These are phyloP conservation scores for Apiotrichum veenhuisii DNA, from an alignment of 1,284 basidiomycete species.

Conservation along the genomic window DNA sequence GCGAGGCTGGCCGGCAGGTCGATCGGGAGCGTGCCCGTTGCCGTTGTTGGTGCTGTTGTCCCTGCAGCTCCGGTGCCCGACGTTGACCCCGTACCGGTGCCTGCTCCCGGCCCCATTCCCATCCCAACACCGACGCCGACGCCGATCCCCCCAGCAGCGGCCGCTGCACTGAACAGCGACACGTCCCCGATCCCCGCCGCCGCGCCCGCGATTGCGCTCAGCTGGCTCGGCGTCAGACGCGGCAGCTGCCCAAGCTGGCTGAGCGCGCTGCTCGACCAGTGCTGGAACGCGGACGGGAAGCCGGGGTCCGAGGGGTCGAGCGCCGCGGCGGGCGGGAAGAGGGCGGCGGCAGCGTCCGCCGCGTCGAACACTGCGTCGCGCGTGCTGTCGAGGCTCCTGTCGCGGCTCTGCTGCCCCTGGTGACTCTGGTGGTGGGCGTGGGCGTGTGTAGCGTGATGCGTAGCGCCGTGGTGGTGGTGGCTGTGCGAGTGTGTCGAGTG, in stretches of 20 bases:
- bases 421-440: background rate
- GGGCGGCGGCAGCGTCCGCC: constrained; percentile 12
- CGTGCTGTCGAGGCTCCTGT: constrained; percentile 1
- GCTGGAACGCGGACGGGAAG: constrained; percentile 35
- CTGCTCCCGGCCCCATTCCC: background rate
- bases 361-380: background rate
- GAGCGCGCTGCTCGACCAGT: constrained; percentile 40
- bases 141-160: background rate
- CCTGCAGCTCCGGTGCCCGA: background rate
- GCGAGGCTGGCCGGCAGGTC: constrained; percentile 45
- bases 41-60: constrained; percentile 4
- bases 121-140: constrained; percentile 1
- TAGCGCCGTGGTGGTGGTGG: background rate
- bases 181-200: constrained; percentile 39
- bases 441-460: background rate
- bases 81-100: background rate
- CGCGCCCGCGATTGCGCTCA: constrained; percentile 39
- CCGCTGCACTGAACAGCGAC: constrained; percentile 20
- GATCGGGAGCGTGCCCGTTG: constrained; percentile 24
- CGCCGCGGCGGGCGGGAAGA: constrained; percentile 14
- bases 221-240: constrained; percentile 38
- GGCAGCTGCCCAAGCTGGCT: constrained; percentile 36
- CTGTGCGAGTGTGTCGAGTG: background rate
- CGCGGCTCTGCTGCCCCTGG: constrained; percentile 4
- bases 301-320: constrained; percentile 28